phyloP scores from a whole-genome alignment of 768 basidiomycete species.

The Boletus sensibilis region DNA sequence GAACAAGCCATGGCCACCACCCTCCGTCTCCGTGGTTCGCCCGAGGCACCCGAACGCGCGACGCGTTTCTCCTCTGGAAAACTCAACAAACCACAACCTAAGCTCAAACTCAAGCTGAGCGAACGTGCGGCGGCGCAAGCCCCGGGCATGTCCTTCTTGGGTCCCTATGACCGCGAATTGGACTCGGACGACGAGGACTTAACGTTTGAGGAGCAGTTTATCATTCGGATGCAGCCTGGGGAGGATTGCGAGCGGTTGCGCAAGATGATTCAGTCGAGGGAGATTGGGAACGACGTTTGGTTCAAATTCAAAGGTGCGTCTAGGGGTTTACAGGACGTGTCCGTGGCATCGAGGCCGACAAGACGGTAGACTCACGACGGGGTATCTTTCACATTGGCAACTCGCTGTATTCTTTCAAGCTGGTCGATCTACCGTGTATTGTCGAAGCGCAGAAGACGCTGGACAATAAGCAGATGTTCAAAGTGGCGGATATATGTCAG shows the following conservation, averaged over 20 bases:
- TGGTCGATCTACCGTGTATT: slow-evolving; percentile 94
- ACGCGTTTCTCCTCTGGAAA: slow-evolving; percentile 56
- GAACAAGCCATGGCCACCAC: slow-evolving; percentile 38
- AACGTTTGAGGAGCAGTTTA: slow-evolving; percentile 96
- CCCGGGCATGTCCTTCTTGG: slow-evolving; percentile 85
- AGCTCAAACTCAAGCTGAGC: slow-evolving; percentile 85
- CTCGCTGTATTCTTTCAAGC: slow-evolving; percentile 80
- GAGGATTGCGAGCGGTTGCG: slow-evolving; percentile 76
- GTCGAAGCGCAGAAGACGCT: slow-evolving; percentile 94
- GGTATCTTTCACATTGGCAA: slow-evolving; percentile 87
- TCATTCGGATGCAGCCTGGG: slow-evolving; percentile 83
- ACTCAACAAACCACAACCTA: slow-evolving; percentile 56
- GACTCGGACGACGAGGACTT: slow-evolving; percentile 95
- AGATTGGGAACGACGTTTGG: slow-evolving; percentile 83
- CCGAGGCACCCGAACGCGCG: slow-evolving; percentile 43
- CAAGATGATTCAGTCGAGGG: slow-evolving; percentile 79
- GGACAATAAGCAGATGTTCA: slow-evolving; percentile 97
- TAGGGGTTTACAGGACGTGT: background rate
- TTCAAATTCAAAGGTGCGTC: slow-evolving; percentile 93
- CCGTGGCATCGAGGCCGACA: slow-evolving; percentile 12
- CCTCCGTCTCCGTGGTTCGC: slow-evolving; percentile 31
- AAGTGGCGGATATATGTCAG: slow-evolving; percentile 98
- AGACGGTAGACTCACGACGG: slow-evolving; percentile 73
- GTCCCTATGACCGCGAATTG: slow-evolving; percentile 89
- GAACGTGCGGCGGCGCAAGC: slow-evolving; percentile 79